Evolutionary conservation across 2,329 filamentous ascomycete species (phyloP), one percentile per base, ranked within the genome.

Genomic region (Macrophomina phaseolina): DNA sequence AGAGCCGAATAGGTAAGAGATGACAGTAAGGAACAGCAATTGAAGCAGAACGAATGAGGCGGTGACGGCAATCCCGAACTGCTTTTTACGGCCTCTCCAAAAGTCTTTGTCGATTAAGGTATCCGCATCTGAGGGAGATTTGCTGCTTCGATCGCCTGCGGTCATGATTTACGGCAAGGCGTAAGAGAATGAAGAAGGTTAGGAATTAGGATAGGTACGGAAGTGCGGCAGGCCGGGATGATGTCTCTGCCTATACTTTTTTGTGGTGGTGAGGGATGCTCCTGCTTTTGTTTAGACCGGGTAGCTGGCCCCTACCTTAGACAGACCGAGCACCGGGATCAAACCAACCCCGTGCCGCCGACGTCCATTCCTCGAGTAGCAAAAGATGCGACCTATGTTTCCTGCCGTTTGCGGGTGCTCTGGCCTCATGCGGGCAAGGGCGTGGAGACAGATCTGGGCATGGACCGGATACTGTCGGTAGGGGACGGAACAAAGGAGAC

Each of bases 1-100:
- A 5, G 78, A 74, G 11, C 78, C 80, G 38, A 78, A 80, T 3
- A 79, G 65, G 61, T 78, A 81, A 23, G 70, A 73, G 67, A 79
- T 77, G 0, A 77, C 69, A 5, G 67, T 70, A 0, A 81, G 72
- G 62, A 81, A 80, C 11, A 81, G 73, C 1, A 80, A 12, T 65
- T 79, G 78, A 0, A 80, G 73, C 30, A 64, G 12, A 6, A 64
- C 1, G 12, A 67, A 62, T 5, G 56, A 32, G 2, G 55, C 36
- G 45, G 23, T 18, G 16, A 48, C 46, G 8, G 45, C 34, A 14
- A 62, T n/a, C n/a, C 45, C 53, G 38, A 66, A 66, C 4, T 40
- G 53, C 36, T 62, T 60, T 11, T 49, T 49, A 12, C 58, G 48
- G 36, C 55, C 55, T 11, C 40, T 34, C 64, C 64, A 66, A 32